phyloP scores from a whole-genome alignment of 2,329 filamentous ascomycete species.

The Cercospora zeae-maydis region DNA sequence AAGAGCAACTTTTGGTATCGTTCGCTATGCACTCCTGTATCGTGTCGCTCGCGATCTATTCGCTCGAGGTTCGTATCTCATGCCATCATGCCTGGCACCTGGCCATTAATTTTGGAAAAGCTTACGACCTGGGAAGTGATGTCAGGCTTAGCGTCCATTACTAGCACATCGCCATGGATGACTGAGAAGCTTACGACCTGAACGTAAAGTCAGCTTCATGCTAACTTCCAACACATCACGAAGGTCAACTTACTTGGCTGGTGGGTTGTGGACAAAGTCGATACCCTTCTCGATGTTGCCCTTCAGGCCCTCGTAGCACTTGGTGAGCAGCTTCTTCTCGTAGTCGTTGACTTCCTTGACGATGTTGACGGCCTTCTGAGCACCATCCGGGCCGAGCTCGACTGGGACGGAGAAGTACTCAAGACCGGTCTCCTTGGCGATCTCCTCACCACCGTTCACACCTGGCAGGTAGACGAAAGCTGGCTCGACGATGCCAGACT shows the following conservation, averaged over 20 bases:
- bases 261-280: constrained; percentile 80
- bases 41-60: constrained; percentile 15
- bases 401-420: constrained; percentile 97
- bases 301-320: constrained; percentile 72
- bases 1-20: constrained; percentile 16
- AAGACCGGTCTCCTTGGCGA: constrained; percentile 74
- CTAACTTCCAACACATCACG: no score
- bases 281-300: constrained; percentile 94
- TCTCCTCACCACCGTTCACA: constrained; percentile 78
- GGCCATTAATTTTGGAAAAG: neutral
- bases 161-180: neutral
- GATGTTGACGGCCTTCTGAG: constrained; percentile 78
- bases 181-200: neutral
- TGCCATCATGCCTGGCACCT: constrained; percentile 10
- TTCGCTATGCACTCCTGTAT: constrained; percentile 18
- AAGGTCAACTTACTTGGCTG: constrained; percentile 66
- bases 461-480: constrained; percentile 94
- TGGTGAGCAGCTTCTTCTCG: constrained; percentile 83
- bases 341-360: constrained; percentile 73
- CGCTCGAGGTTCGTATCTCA: constrained; percentile 9
- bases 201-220: no score
- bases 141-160: neutral
- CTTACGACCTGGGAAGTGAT: neutral
- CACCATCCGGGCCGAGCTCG: constrained; percentile 80
- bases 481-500: constrained; percentile 90